Evolutionary conservation across 345 rosid genomes (phyloP), one percentile per base, ranked within the genome.

Genomic region (Pugionium cornutum): DNA sequence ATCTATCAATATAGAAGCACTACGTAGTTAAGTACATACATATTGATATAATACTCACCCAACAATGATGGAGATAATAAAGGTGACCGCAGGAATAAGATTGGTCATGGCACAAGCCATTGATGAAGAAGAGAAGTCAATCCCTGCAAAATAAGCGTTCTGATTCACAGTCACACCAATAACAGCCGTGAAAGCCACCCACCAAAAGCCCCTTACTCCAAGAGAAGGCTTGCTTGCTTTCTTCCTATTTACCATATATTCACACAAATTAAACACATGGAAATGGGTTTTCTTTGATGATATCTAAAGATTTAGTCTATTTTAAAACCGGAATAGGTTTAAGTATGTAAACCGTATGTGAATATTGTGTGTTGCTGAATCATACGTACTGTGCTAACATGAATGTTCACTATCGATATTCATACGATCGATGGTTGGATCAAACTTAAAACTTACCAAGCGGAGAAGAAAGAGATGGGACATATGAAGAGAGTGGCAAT

Each of bases 51-150:
- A 27, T 2, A 64, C 66, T 4, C 1, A 79, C 82, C 82, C 77
- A 46, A 79, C 50, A 36, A 75, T 64, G 62, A 67, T 9, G 49
- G 82, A 75, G 69, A 79, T 52, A 18, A 79, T 39, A 58, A 79
- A 76, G 11, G 82, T 79, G 47, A 79, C 70, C 1, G 77, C 82
- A 58, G 82, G 82, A 6, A 79, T 67, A 44, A 79, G 75, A 64
- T 79, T 76, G n/a, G 65, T 62, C 75, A 79, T 76, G 2, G 80
- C 77, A 59, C 69, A 58, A 68, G 77, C 82, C 70, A 72, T 72
- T n/a, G 79, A 67, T 6, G 82, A 76, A 45, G 79, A 71, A 47
- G 82, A 66, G 3, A 79, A 76, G 51, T 79, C 68, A 35, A 76
- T 41, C 10, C 82, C 82, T 56, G 63, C 67, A 41, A 72, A 76